These are phyloP conservation scores for Saprolegnia diclina DNA, from an alignment of 352 stramenopile species.

Conservation along the genomic window DNA sequence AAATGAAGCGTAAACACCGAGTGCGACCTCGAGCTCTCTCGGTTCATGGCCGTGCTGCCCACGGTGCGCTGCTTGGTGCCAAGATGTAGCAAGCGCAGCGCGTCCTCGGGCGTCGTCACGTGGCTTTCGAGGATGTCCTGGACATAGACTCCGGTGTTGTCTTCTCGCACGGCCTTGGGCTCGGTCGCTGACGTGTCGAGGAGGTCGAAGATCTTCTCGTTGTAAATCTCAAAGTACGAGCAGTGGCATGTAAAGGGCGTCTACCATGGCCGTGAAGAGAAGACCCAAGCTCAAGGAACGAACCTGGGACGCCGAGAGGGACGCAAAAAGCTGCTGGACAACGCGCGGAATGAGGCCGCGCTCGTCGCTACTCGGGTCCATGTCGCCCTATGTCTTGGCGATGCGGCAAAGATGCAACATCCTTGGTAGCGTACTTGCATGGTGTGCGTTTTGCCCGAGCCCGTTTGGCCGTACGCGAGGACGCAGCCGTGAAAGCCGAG, in stretches of 20 bases:
- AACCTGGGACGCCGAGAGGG: slow-evolving; percentile 65
- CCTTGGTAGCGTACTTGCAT: slow-evolving; percentile 68
- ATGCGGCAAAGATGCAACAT: slow-evolving; percentile 22
- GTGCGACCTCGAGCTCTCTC: slow-evolving; percentile 93
- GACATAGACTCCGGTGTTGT: slow-evolving; percentile 66
- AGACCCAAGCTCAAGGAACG: background rate
- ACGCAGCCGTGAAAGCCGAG: slow-evolving; percentile 86
- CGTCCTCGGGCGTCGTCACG: slow-evolving; percentile 56
- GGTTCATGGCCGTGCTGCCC: slow-evolving; percentile 96
- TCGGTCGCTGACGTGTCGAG: slow-evolving; percentile 53
- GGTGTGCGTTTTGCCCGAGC: slow-evolving; percentile 84
- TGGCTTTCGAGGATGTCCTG: slow-evolving; percentile 62
- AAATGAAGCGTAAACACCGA: slow-evolving; percentile 96
- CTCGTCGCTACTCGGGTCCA: slow-evolving; percentile 7
- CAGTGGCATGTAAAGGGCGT: slow-evolving; percentile 41
- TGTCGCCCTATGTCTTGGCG: slow-evolving; percentile 11
- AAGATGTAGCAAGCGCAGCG: slow-evolving; percentile 65
- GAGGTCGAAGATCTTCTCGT: slow-evolving; percentile 86
- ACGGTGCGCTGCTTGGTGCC: slow-evolving; percentile 88
- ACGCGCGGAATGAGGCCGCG: slow-evolving; percentile 79
- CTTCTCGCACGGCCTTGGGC: slow-evolving; percentile 69
- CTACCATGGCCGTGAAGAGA: no score
- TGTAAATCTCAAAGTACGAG: slow-evolving; percentile 90
- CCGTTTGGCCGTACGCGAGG: slow-evolving; percentile 87
- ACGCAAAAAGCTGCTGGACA: slow-evolving; percentile 73